Evolutionary conservation across 2,329 filamentous ascomycete species (phyloP), one percentile per base, ranked within the genome.

Genomic region (Metarhizium album): DNA sequence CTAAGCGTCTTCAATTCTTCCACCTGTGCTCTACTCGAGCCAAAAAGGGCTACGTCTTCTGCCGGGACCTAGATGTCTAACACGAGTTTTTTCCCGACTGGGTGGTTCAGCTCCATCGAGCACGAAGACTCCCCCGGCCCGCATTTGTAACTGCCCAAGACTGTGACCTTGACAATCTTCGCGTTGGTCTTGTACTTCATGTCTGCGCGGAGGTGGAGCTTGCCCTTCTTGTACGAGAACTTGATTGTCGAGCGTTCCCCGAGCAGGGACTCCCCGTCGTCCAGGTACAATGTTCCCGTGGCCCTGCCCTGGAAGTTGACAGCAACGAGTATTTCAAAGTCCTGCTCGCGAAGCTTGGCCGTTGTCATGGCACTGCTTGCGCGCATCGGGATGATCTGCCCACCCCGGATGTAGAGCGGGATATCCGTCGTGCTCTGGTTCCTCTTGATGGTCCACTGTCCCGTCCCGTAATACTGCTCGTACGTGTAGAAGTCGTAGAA

Each of bases 241-340:
- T 70, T 62, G 45, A 54, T 54, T 1, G 42, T 22, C 7, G 49
- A 51, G 16, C 29, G 45, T 5, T 33, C 38, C 13, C 35, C 35
- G n/a, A n/a, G 20, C 46, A 88, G 59, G 24, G 75, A 81, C 54
- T 81, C 79, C 9, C 87, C 87, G 54, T 91, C 87, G 57, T 91
- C 87, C 8, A 90, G 68, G 62, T 90, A 90, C 52, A 91, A 69
- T 29, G 70, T 69, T 0, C 87, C 87, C 1, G 60, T 64, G 0
- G 87, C 87, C 11, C 68, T 79, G 4, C 83, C 84, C 52, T 86
- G 72, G 1, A 63, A 59, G 2, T 74, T 80, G 0, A 84, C 74
- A 0, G 85, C 82, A 42, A 91, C 74, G 31, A 90, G 60, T 51
- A 91, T 68, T 60, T 82, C 74, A 64, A 90, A 90, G 54, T 81